These are phyloP conservation scores for Craspedostauros australis DNA, from an alignment of 108 stramenopile genomes.

Conservation along the genomic window DNA sequence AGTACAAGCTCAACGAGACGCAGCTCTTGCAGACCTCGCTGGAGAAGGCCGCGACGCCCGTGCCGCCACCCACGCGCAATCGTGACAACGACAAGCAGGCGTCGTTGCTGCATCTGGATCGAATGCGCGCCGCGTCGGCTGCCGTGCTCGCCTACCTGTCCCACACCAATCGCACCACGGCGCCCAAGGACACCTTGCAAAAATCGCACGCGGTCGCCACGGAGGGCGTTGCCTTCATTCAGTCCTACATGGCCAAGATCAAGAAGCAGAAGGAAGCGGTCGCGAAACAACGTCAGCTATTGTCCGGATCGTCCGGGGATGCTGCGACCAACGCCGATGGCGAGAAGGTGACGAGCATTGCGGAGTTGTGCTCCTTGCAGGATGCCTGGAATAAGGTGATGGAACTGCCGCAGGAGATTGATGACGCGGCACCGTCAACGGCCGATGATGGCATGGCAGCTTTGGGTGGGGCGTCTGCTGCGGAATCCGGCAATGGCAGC, in stretches of 20 bases:
- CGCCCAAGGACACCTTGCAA: slow-evolving; percentile 16
- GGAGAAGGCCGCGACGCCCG: slow-evolving; percentile 32
- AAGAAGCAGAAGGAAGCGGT: slow-evolving; percentile 16
- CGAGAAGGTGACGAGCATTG: slow-evolving; percentile 2
- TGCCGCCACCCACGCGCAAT: slow-evolving; percentile 42
- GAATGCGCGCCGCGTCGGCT: slow-evolving; percentile 40
- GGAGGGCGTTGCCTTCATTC: slow-evolving; percentile 34
- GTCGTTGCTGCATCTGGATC: slow-evolving; percentile 38
- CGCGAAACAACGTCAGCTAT: too few species aligned
- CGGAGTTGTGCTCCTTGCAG: slow-evolving; percentile 57
- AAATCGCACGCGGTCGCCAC: slow-evolving; percentile 26
- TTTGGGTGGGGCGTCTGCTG: not conserved
- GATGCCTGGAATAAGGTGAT: slow-evolving; percentile 76
- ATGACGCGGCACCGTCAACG: slow-evolving; percentile 1
- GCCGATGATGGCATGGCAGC: slow-evolving; percentile 8
- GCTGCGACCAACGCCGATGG: not conserved
- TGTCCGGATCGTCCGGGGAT: too few species aligned
- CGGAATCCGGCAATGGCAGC: too few species aligned
- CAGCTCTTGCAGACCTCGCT: slow-evolving; percentile 17
- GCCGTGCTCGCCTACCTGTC: slow-evolving; percentile 28
- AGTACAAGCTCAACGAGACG: slow-evolving; percentile 1
- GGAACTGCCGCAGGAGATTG: slow-evolving; percentile 22
- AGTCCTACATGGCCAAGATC: slow-evolving; percentile 17
- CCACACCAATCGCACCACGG: slow-evolving; percentile 17
- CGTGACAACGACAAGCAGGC: slow-evolving; percentile 18